These are phyloP conservation scores for Alternaria sp. DNA, from an alignment of 2,329 filamentous ascomycete species.

Conservation along the genomic window DNA sequence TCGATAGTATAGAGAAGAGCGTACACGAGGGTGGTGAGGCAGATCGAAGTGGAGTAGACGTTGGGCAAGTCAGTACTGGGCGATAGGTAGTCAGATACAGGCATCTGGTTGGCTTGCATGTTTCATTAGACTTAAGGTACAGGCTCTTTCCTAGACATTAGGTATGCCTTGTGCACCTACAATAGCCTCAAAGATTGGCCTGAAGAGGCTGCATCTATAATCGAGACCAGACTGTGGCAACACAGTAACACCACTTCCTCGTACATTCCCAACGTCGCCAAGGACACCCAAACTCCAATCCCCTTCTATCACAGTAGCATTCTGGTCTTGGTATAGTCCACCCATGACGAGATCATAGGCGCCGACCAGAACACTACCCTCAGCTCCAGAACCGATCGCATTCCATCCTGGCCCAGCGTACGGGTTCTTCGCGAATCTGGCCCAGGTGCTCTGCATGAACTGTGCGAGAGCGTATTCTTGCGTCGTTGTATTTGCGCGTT, in stretches of 20 bases:
- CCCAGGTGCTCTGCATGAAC: conserved; percentile 37
- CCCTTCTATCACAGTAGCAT: conserved; percentile 14
- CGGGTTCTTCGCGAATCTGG: conserved; percentile 41
- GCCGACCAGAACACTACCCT: conserved; percentile 22
- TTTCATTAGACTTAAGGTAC: not conserved
- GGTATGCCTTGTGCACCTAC: conserved; percentile 25
- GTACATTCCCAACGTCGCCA: conserved; percentile 28
- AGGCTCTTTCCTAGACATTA: not conserved
- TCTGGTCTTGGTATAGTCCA: conserved; percentile 13
- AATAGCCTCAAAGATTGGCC: conserved; percentile 25
- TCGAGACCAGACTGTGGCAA: conserved; percentile 27
- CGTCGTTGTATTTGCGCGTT: conserved; percentile 24
- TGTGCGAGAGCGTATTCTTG: conserved; percentile 29
- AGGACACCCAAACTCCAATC: conserved; percentile 30
- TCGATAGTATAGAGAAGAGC: conserved; percentile 25
- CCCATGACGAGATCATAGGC: conserved; percentile 19
- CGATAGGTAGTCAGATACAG: not conserved
- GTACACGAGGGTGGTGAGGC: conserved; percentile 15
- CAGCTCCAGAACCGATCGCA: conserved; percentile 25
- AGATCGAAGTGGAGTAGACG: conserved; percentile 13
- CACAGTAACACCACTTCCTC: conserved; percentile 27
- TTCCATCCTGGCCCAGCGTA: conserved; percentile 37
- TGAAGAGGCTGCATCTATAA: conserved; percentile 25
- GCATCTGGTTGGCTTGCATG: not conserved
- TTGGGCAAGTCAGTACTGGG: conserved; percentile 7